Evolutionary conservation across 2,329 filamentous ascomycete species (phyloP), one percentile per base, ranked within the genome.

Genomic region (Teratosphaeria zuluensis): DNA sequence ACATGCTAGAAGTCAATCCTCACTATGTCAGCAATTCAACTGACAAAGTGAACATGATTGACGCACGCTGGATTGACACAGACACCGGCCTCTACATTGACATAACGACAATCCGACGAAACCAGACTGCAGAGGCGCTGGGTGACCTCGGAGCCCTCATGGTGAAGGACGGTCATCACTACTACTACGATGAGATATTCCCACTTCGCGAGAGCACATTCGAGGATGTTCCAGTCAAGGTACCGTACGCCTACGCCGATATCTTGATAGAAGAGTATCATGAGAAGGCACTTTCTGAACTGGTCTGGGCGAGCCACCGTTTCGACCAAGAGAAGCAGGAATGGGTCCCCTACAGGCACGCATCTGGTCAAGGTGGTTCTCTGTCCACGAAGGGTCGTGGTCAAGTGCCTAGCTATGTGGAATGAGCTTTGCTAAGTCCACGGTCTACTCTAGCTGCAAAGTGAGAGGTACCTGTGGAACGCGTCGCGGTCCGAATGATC

Each of bases 31-130:
- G 73, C 24, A 74, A 72, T 1, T 75, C 70, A 0, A 56, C 70
- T 4, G 83, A 85, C 63, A 69, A 58, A 12, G 64, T 76, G 54
- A 85, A 85, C 61, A 74, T 80, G 33, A 85, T 85, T 57, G 82
- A 85, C 65, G 82, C 78, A 9, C 75, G 83, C 24, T 85, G 81
- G 81, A 83, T 85, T 61, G 82, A 85, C 65, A 83, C 75, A 21
- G 72, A 77, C 0, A 83, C 79, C 0, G 83, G 83, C 0, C 69
- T 85, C 0, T 85, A 83, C 64, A 84, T 85, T 63, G 83, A 85
- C 66, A 83, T 85, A 60, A 84, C 82, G 0, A 79, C 81, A 5
- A 73, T 85, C 4, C 74, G 81, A 55, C 74, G 74, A 11, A 77
- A 82, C 61, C 64, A 72, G 16, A 71, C 70, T 0, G 73, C 71